These are phyloP conservation scores for Eremochloa ophiuroides DNA, from an alignment of 176 grass and related monocot species.

Conservation along the genomic window DNA sequence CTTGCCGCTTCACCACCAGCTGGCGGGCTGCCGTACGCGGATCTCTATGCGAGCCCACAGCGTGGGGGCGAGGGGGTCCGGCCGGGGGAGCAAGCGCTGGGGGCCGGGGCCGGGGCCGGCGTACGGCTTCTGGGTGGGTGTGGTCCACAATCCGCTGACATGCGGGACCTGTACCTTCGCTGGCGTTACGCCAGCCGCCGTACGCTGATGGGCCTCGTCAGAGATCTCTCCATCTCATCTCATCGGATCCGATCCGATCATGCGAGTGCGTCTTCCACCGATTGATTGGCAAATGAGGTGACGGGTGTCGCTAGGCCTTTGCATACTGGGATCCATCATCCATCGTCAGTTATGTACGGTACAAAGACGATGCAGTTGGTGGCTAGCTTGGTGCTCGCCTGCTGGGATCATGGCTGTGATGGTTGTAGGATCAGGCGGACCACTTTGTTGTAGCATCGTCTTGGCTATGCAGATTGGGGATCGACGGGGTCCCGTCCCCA, in stretches of 20 bases:
- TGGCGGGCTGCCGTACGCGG: slow-evolving; percentile 9
- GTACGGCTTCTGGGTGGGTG: background rate
- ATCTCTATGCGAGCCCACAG: slow-evolving; percentile 6
- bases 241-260: background rate
- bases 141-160: background rate
- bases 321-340: background rate
- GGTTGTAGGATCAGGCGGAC: background rate
- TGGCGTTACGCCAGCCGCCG: background rate
- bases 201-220: background rate
- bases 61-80: background rate
- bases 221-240: background rate
- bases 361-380: background rate
- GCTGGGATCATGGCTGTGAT: background rate
- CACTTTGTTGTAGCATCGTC: background rate
- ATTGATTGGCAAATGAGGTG: background rate
- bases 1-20: slow-evolving; percentile 31
- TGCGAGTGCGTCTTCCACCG: background rate
- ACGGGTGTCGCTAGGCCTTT: background rate
- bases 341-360: background rate
- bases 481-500: background rate
- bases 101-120: background rate
- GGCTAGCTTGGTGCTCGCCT: background rate
- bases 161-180: background rate
- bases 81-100: background rate
- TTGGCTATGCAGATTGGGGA: background rate